Evolutionary conservation across 257 asterid genomes (phyloP), one percentile per base, ranked within the genome.

Genomic region (Fraxinus pennsylvanica): DNA sequence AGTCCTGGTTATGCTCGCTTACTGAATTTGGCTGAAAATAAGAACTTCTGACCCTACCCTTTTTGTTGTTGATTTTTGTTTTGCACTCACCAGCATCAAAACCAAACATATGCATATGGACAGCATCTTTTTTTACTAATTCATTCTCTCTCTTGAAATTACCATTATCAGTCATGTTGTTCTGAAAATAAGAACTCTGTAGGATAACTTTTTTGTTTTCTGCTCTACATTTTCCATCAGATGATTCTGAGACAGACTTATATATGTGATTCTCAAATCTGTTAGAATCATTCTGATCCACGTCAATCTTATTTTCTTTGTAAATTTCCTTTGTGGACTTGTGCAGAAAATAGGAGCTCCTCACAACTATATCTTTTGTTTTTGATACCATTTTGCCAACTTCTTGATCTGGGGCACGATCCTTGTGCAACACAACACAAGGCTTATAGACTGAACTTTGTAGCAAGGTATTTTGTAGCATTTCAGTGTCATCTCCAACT

Each of bases 301-400:
- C 76, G 47, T 83, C 75, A 63, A 5, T 43, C 63, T 74, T 82
- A 36, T 76, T 82, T 79, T 85, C 87, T 81, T 77, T 82, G 54
- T 73, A 80, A 57, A 75, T 78, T 75, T 72, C 87, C 38, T 75
- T 76, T 22, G 29, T 71, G 22, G 88, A 21, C 67, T 85, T 91
- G 30, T 84, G 82, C 83, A 80, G 82, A 82, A 91, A 92, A 89
- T 91, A 90, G 27, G 87, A 79, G 80, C 94, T 94, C 72, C 90
- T 86, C 43, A 88, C 86, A n/a, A 83, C 73, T 17, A 77, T 80
- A 61, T 74, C 88, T 76, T 85, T 83, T 30, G 74, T 82, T 72
- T 77, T 79, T 25, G 82, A 77, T 30, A 66, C 39, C 22, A 50
- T 39, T 75, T 87, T 83, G 76, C 76, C 82, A 22, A 80, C 87